These are phyloP conservation scores for Lichtheimia ramosa DNA, from an alignment of 371 early-diverging fungal species.

Conservation along the genomic window DNA sequence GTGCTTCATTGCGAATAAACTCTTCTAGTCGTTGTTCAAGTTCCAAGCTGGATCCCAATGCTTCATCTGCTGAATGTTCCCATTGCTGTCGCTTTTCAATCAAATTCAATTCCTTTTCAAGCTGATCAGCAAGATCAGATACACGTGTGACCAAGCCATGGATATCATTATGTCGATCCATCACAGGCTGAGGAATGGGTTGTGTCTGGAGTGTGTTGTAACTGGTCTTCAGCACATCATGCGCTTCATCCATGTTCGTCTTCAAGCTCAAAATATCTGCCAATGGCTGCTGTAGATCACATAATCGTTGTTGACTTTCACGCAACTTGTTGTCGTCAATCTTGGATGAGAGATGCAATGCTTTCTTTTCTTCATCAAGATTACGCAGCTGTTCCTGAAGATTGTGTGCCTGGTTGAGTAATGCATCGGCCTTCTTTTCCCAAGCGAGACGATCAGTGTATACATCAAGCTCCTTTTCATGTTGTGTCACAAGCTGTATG, in stretches of 20 bases:
- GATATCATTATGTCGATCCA: conserved; percentile 7
- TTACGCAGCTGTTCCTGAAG: conserved; percentile 23
- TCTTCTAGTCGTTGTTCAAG: conserved; percentile 17
- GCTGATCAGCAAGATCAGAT: conserved; percentile 12
- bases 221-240: too few species aligned
- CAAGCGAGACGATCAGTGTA: conserved; percentile 21
- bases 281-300: too few species aligned
- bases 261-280: too few species aligned
- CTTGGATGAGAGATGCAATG: background rate
- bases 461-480: conserved; percentile 4
- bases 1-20: conserved; percentile 17
- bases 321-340: background rate
- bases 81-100: conserved; percentile 18
- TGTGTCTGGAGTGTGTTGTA: too few species aligned
- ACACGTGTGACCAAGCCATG: conserved; percentile 9
- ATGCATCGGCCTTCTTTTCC: conserved; percentile 9
- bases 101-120: conserved; percentile 12
- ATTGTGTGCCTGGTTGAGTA: background rate
- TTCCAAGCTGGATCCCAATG: conserved; percentile 10
- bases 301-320: too few species aligned
- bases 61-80: conserved; percentile 15
- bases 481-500: background rate
- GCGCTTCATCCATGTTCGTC: too few species aligned
- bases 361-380: conserved; percentile 2
- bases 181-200: conserved; percentile 1